Evolutionary conservation across 257 asterid genomes (phyloP).

Genomic region (Nicotiana sylvestris): DNA sequence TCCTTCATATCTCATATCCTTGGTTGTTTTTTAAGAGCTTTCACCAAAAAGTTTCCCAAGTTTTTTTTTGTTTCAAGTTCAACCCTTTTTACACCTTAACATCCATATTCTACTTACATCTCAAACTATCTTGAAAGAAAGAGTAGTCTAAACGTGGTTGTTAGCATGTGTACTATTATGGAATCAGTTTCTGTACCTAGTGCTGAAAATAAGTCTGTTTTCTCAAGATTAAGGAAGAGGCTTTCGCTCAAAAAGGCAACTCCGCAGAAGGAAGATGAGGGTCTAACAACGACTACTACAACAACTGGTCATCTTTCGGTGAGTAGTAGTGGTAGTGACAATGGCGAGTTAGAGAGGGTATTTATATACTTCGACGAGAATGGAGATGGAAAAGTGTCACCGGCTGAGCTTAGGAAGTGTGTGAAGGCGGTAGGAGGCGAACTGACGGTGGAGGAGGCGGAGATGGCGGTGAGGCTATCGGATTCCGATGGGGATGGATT

Average conservation of each 20-base stretch:
- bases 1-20: not conserved
- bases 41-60: not conserved
- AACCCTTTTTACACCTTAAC: not conserved
- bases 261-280: not conserved
- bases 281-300: not conserved
- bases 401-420: not conserved
- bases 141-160: not conserved
- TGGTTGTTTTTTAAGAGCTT: not conserved
- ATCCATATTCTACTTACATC: not conserved
- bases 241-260: not conserved
- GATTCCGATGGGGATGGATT: conserved; percentile 57
- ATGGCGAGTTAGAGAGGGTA: conserved; percentile 1
- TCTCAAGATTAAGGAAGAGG: not conserved
- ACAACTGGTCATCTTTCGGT: not conserved
- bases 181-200: not conserved
- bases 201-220: not conserved
- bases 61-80: not conserved
- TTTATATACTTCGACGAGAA: conserved; percentile 10
- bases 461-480: conserved; percentile 33
- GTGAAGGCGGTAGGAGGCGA: conserved; percentile 11
- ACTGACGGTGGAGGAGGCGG: conserved; percentile 38
- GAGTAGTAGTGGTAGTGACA: not conserved
- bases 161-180: not conserved
- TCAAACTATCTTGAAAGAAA: not conserved
- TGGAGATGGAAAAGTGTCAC: conserved; percentile 14